A percentile compares a stretch with the other conserved stretches of the same genome.
Conservation (phyloP, 2,329 filamentous ascomycete genomes). For the Cercospora zeina region DNA sequence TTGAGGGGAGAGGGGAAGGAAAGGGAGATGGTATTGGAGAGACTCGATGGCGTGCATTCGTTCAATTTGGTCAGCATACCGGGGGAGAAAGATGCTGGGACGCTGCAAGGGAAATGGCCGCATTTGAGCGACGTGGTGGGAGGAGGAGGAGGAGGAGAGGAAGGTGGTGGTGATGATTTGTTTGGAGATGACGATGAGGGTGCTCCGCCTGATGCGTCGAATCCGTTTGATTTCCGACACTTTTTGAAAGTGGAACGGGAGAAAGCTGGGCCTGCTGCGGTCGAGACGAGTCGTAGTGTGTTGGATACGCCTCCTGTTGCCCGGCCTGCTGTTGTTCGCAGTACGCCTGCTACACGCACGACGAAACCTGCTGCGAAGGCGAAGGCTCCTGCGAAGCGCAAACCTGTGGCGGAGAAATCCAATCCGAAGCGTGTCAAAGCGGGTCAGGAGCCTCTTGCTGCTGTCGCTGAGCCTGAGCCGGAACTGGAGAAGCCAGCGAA, state of each 20-base stretch:
- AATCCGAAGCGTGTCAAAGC: constrained; percentile 36
- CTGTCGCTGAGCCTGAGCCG: constrained; percentile 12
- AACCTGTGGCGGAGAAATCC: constrained; percentile 27
- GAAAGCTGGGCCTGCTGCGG: constrained; percentile 32
- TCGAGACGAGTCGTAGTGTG: constrained; percentile 30
- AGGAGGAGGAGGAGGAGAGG: constrained; percentile 27
- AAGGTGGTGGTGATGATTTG: constrained; percentile 24
- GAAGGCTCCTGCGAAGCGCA: constrained; percentile 29
- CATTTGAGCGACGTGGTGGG: constrained; percentile 46
- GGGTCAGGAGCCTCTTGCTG: constrained; percentile 26
- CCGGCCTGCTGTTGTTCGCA: constrained; percentile 22
- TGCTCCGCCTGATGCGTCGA: constrained; percentile 45
- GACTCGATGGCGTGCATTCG: constrained; percentile 75
- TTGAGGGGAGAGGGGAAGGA: constrained; percentile 32
- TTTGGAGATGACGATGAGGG: constrained; percentile 41
- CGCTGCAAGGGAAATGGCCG: constrained; percentile 65
- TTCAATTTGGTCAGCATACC: constrained; percentile 80
- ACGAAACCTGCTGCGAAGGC: constrained; percentile 19
- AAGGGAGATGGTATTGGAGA: constrained; percentile 59
- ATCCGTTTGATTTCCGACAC: constrained; percentile 54
- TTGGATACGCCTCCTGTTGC: constrained; percentile 29
- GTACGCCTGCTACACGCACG: constrained; percentile 26
- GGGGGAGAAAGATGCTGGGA: constrained; percentile 62
- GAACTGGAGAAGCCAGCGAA: constrained; percentile 7
- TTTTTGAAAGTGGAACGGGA: constrained; percentile 42